Evolutionary conservation across 805 yeast species (phyloP).

Genomic region (Pichia exigua): DNA sequence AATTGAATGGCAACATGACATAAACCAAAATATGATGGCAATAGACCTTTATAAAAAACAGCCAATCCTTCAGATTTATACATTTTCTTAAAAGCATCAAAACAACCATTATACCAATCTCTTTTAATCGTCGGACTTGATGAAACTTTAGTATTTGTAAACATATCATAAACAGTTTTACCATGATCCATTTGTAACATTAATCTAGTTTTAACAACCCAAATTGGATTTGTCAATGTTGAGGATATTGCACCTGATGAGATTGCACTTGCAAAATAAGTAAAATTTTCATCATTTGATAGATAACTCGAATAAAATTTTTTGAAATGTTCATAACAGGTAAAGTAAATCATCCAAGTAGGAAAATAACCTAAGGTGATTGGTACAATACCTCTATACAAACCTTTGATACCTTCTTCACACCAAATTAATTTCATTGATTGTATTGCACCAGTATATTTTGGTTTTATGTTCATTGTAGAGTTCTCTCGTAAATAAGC

Average conservation of each 20-base stretch:
- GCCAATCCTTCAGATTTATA: constrained; percentile 67
- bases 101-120: constrained; percentile 59
- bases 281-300: constrained; percentile 23
- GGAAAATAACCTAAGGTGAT: constrained; percentile 91
- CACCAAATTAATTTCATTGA: constrained; percentile 57
- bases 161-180: constrained; percentile 30
- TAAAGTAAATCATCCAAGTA: constrained; percentile 94
- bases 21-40: constrained; percentile 85
- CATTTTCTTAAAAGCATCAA: constrained; percentile 80
- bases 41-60: constrained; percentile 82
- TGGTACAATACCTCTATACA: constrained; percentile 89
- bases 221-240: constrained; percentile 82
- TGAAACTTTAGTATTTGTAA: constrained; percentile 11
- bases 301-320: constrained; percentile 21
- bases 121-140: constrained; percentile 4
- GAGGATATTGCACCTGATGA: constrained; percentile 87
- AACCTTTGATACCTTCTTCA: constrained; percentile 78
- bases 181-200: constrained; percentile 71
- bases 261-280: constrained; percentile 57
- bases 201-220: constrained; percentile 94
- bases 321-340: constrained; percentile 80
- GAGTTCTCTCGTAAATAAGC: constrained; percentile 23
- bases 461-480: constrained; percentile 15
- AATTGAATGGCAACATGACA: constrained; percentile 94
- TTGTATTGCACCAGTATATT: constrained; percentile 52